Conservation (phyloP, 306 rosid genomes). For the Pyrus betulifolia region DNA sequence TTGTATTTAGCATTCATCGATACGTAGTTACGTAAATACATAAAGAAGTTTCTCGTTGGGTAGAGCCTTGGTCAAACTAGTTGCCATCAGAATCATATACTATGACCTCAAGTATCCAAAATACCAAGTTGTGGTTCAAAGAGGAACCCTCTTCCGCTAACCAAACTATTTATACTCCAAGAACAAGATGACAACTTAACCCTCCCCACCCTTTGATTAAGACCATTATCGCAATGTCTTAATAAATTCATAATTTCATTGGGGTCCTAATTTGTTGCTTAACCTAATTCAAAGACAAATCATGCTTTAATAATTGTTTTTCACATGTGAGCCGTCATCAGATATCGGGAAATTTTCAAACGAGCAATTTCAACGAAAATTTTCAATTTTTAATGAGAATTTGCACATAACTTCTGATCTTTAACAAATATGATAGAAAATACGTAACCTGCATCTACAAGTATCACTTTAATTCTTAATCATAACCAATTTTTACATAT, state of each 20-base stretch:
- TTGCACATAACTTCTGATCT: too few species aligned
- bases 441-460: neutral
- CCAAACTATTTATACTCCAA: neutral
- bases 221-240: neutral
- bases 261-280: too few species aligned
- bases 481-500: neutral
- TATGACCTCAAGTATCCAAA: neutral
- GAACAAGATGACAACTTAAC: neutral
- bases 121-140: neutral
- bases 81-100: neutral
- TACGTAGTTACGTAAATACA: neutral
- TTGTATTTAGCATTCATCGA: neutral
- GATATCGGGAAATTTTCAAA: neutral
- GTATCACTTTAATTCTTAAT: neutral
- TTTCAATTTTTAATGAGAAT: too few species aligned
- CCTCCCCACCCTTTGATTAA: neutral
- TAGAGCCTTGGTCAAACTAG: neutral
- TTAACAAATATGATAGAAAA: too few species aligned
- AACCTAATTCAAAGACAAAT: neutral
- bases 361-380: too few species aligned
- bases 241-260: neutral
- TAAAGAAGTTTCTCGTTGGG: neutral
- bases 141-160: neutral
- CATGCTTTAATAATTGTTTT: neutral
- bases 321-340: neutral